Base-by-base conservation (phyloP, 1,139 yeast genomes). In the Chernovozyma sophiae-reginae region DNA sequence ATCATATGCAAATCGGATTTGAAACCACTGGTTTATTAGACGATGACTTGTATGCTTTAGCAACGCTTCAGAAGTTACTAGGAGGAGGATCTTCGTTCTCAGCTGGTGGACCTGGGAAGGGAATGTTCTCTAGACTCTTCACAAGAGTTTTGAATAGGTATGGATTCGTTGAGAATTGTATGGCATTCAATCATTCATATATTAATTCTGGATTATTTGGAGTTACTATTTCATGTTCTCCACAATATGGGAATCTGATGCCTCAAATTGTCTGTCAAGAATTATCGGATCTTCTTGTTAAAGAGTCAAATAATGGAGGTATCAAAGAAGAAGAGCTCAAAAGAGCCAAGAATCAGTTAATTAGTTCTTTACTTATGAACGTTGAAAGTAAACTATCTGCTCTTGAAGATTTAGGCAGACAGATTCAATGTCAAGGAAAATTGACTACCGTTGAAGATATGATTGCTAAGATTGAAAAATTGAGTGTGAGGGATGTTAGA, bases 41-140 rank as follows among this genome's bases (percentile, higher is more conserved):
- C 53, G 90, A 87, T 15, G 97, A 92, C 50, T 80, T 90, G 31
- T 92, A 92, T 52, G 95, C 96, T 0, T 68, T 89, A 33, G 97
- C 97, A 1, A 82, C 92, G 1, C 72, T 92, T 39, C 98, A 92
- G 55, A 89, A 92, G 43, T 68, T 92, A 23, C 68, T 92, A n/a
- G 98, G 98, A 30, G 97, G 97, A 27, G 98, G 98, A 36, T 95
- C 97, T 6, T 89, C 97, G 1, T 92, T 92, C 55, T 83, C 95
- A 18, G 97, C 99, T 10, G 99, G 99, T 46, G 99, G 99, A 0
- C 99, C 99, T n/a, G 99, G 99, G 38, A 92, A 92, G 62, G 99
- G 99, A 4, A 90, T 92, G 97, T 94, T 89, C 58, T 86, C 97
- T 2, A 74, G 98, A 42, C 76, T 94, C 23, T 92, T 89, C 65